Evolutionary conservation across 306 rosid species (phyloP), one percentile per base, ranked within the genome.

Genomic region (Trichosanthes cucumerina): DNA sequence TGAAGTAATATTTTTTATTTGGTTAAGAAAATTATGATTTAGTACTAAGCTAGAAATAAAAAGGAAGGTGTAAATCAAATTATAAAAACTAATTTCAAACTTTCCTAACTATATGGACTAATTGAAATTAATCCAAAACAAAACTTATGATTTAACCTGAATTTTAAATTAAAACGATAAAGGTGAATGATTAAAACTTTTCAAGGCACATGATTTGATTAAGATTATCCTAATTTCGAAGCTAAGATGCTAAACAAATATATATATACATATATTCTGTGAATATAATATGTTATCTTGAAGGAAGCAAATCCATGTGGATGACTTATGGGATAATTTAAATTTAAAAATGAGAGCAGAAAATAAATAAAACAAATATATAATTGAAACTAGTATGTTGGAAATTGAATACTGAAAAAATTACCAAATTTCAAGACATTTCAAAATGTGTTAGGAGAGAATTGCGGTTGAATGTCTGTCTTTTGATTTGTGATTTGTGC

Each of bases 381-480:
- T 21, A 70, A 43, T 70, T 70, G 16, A 68, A 68, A n/a, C 34
- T 4, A 31, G 8, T 62, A 4, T 62, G 69, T 64, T 34, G 71
- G 71, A 64, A 64, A 5, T 63, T 63, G 11, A 36, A 41, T 39
- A 44, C 4, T 69, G 26, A n/a, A 69, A 13, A 70, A 70, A 13
- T n/a, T 34, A 70, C 6, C 56, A 44, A 44, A 70, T 70, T 70
- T 33, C 36, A 41, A 70, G 23, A 44, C 36, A 39, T 23, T 70
- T 6, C 34, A 70, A 2, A 23, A 43, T 11, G 38, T 24, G n/a
- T 12, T 21, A 5, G 36, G 76, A 71, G 76, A 71, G 56, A 71
- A 43, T 71, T 43, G 39, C 76, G 76, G 76, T 46, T 71, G 76
- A 71, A 71, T 71, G 76, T 71, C 24, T 71, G 76, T 71, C 76